Evolutionary conservation across 305 asterid genomes (phyloP), one percentile per base, ranked within the genome.

Genomic region (Andrographis paniculata): DNA sequence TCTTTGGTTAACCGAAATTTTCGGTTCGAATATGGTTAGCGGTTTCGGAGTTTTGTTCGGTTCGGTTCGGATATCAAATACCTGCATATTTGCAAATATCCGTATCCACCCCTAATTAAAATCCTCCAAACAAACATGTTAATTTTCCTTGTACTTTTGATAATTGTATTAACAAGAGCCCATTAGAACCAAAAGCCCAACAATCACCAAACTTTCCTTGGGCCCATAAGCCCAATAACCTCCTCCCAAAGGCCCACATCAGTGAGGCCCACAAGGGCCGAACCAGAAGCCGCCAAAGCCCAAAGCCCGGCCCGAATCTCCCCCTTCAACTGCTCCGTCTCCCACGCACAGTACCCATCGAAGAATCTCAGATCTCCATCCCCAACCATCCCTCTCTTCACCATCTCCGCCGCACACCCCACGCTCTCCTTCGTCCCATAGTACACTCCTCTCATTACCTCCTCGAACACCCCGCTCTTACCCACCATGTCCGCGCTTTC

Each of bases 301-400:
- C 96, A 86, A 64, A 69, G 79, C 5, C 88, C 82, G 15, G 84
- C 77, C 65, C 78, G 59, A 17, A 80, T 80, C 80, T 82, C 96
- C 48, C 67, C 77, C 48, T 71, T 68, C 20, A 80, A 43, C 52
- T 80, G 94, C 20, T 68, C 76, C 55, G 49, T 78, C 18, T 74
- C 87, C 96, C 93, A 82, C 0, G 78, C 87, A 67, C 94, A 82
- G 20, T 78, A 87, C 9, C 94, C 96, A 65, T 86, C 84, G 48
- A 73, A 82, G 70, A 86, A 77, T 50, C 82, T 75, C 37, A 82
- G 75, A 4, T 77, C 80, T 12, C 47, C 77, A 0, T 56, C 68
- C 11, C 44, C 68, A 28, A 79, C 74, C 36, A 51, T 70, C 38
- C 62, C 55, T 60, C 94, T 79, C 62, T 77, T 77, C 68, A 86